Evolutionary conservation across 257 asterid genomes (phyloP).

Genomic region (Knoxia roxburghii): DNA sequence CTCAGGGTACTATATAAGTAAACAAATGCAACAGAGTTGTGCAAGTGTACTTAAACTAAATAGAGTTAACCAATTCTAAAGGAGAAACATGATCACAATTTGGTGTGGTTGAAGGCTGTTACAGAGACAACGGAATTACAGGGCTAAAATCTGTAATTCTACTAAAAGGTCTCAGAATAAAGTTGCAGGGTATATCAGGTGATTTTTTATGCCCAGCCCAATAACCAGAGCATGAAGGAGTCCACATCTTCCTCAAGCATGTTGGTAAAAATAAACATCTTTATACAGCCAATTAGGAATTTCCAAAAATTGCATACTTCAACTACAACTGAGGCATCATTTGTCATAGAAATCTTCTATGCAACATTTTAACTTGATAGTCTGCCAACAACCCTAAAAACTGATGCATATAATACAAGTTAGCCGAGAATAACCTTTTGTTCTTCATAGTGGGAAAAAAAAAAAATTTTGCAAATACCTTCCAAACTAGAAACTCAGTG

Average conservation of each 20-base stretch:
- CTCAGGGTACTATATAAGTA: background rate
- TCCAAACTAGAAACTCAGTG: background rate
- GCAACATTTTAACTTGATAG: background rate
- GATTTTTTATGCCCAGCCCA: background rate
- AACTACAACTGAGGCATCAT: background rate
- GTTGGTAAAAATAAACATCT: background rate
- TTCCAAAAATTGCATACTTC: background rate
- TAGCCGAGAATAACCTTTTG: background rate
- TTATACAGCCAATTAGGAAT: background rate
- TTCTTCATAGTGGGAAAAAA: background rate
- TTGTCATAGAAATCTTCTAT: background rate
- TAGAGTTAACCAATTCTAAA: background rate
- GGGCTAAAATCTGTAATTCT: background rate
- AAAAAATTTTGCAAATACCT: too few species aligned
- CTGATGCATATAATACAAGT: background rate
- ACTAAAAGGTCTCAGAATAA: background rate
- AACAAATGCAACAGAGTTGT: background rate
- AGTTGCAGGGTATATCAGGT: background rate
- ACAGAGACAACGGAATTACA: background rate
- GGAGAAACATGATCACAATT: background rate
- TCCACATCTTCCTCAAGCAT: background rate
- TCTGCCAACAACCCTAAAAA: background rate
- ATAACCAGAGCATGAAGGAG: background rate
- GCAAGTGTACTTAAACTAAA: background rate
- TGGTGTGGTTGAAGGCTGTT: background rate